A percentile compares a stretch with the other conserved stretches of the same genome.
phyloP scores from a whole-genome alignment of 192 early-diverging fungal genomes.

The Rhizophlyctis rosea region DNA sequence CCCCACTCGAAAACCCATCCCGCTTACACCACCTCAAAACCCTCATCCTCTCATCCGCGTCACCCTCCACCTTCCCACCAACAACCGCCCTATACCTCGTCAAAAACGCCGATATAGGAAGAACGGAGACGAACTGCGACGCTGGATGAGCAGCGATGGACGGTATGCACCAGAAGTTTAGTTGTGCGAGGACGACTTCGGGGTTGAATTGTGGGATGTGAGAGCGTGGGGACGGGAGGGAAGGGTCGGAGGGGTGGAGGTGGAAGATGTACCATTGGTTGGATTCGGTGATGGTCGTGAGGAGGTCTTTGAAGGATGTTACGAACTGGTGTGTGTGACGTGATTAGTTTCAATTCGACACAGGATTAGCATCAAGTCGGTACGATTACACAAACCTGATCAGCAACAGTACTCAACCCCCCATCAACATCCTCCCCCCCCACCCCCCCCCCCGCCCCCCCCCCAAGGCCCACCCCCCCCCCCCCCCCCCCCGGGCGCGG shows the following conservation, averaged over 20 bases:
- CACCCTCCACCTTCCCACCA: constrained; percentile 3
- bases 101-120: constrained; percentile 71
- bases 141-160: constrained; percentile 63
- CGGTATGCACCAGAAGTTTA: constrained; percentile 61
- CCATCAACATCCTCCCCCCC: too few relatives aligned
- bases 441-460: too few relatives aligned
- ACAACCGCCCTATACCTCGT: constrained; percentile 1
- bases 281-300: constrained; percentile 69
- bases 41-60: constrained; percentile 20
- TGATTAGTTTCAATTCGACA: too few relatives aligned
- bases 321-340: constrained; percentile 27
- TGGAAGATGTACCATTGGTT: constrained; percentile 77
- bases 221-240: background rate
- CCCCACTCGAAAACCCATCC: constrained; percentile 1
- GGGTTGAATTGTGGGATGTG: constrained; percentile 59
- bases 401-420: too few relatives aligned
- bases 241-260: constrained; percentile 47
- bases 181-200: constrained; percentile 66
- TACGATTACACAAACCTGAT: too few relatives aligned
- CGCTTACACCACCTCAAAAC: constrained; percentile 7
- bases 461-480: too few relatives aligned
- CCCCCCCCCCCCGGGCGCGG: too few relatives aligned
- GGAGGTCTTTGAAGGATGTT: constrained; percentile 63
- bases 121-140: constrained; percentile 64
- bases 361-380: too few relatives aligned